These are phyloP conservation scores for Ustilago shanxiensis DNA, from an alignment of 1,284 basidiomycete genomes.

Conservation along the genomic window DNA sequence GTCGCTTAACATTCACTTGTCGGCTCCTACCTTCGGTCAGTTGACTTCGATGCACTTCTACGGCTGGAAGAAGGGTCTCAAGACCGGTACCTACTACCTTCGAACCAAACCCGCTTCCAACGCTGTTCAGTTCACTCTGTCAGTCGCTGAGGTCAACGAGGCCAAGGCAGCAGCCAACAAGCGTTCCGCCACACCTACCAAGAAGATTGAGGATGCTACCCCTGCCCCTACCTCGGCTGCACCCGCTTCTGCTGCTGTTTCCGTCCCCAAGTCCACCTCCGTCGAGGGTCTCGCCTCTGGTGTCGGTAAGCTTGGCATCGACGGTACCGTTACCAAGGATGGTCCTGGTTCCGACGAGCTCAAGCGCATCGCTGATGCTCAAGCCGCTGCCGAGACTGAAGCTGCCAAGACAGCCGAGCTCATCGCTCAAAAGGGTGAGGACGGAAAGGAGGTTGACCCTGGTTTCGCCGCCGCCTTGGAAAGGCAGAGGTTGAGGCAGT, in stretches of 20 bases:
- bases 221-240: constrained; percentile 15
- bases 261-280: neutral
- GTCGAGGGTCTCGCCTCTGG: constrained; percentile 38
- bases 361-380: constrained; percentile 70
- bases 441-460: constrained; percentile 74
- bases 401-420: constrained; percentile 60
- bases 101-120: constrained; percentile 93
- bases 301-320: constrained; percentile 63
- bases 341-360: constrained; percentile 56
- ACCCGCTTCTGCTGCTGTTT: constrained; percentile 13
- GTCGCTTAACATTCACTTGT: constrained; percentile 89
- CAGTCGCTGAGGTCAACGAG: constrained; percentile 80
- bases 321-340: constrained; percentile 64
- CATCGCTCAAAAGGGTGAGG: constrained; percentile 17
- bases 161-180: constrained; percentile 74
- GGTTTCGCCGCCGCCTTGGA: constrained; percentile 85
- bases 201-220: constrained; percentile 20
- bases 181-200: constrained; percentile 29
- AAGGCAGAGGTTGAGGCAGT: constrained; percentile 80
- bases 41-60: constrained; percentile 96
- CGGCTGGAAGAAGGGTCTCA: constrained; percentile 98
- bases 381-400: constrained; percentile 74
- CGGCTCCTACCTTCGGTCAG: constrained; percentile 91
- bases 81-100: constrained; percentile 88
- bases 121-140: constrained; percentile 98